Evolutionary conservation across 495 filamentous ascomycete genomes (phyloP).

Genomic region (Penicillium angulare): DNA sequence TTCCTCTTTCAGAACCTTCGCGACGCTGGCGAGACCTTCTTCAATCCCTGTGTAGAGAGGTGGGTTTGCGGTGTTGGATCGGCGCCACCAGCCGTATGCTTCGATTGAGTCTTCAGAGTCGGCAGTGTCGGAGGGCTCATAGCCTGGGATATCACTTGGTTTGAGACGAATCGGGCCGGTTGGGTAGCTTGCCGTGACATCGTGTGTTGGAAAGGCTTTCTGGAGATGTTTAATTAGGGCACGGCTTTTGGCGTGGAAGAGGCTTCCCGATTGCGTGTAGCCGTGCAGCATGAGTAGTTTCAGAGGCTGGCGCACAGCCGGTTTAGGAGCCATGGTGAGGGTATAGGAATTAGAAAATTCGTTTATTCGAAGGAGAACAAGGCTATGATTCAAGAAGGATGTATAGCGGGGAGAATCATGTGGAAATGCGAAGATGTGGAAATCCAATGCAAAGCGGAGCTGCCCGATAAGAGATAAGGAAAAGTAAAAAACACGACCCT

Average conservation of each 20-base stretch:
- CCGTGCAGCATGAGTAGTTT: conserved; percentile 61
- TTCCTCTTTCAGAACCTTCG: conserved; percentile 54
- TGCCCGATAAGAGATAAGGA: conserved; percentile 16
- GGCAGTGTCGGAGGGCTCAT: conserved; percentile 34
- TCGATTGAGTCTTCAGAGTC: conserved; percentile 51
- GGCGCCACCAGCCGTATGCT: conserved; percentile 81
- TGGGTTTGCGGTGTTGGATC: conserved; percentile 45
- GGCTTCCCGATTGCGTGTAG: conserved; percentile 85
- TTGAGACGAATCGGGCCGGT: conserved; percentile 56
- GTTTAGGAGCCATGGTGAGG: conserved; percentile 20
- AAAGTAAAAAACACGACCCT: not conserved
- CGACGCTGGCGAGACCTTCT: conserved; percentile 59
- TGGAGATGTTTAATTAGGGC: conserved; percentile 77
- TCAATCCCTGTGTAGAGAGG: conserved; percentile 66
- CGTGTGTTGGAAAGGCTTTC: conserved; percentile 63
- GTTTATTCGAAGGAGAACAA: no score
- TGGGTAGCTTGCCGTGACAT: conserved; percentile 52
- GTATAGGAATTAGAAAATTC: not conserved
- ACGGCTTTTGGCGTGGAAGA: conserved; percentile 88
- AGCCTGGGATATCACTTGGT: conserved; percentile 71
- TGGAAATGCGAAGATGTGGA: not conserved
- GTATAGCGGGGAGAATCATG: not conserved
- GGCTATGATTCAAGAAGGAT: not conserved
- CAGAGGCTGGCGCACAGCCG: conserved; percentile 34
- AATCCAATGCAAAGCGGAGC: not conserved